These are phyloP conservation scores for Ophiostoma ulmi DNA, from an alignment of 2,329 filamentous ascomycete genomes.

Conservation along the genomic window DNA sequence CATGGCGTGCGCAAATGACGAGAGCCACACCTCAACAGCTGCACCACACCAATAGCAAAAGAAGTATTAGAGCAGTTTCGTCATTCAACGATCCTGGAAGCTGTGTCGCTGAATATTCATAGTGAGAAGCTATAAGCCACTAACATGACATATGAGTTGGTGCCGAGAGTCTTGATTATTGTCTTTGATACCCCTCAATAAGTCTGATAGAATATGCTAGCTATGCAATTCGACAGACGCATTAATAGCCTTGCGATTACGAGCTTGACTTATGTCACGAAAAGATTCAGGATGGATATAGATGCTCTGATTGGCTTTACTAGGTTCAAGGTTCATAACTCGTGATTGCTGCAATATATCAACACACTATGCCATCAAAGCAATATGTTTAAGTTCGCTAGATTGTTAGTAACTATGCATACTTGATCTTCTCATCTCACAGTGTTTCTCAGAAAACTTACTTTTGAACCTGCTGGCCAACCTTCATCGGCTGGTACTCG, in stretches of 20 bases:
- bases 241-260: too few relatives aligned
- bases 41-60: neutral
- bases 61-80: neutral
- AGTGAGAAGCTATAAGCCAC: neutral
- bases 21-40: neutral
- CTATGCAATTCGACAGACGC: too few relatives aligned
- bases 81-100: neutral
- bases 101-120: neutral
- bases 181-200: too few relatives aligned
- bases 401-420: conserved; percentile 18
- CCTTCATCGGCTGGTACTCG: conserved; percentile 51
- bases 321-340: neutral
- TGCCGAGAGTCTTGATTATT: neutral
- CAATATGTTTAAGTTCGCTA: conserved; percentile 50
- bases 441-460: conserved; percentile 33
- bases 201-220: neutral
- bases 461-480: conserved; percentile 55
- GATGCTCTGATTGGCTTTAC: neutral
- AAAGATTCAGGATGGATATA: neutral
- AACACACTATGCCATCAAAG: conserved; percentile 42
- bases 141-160: neutral
- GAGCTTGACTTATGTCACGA: neutral
- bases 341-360: neutral
- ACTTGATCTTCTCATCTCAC: neutral
- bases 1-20: conserved; percentile 6